Conservation (phyloP, 352 stramenopile species). For the Blastocystis sp. region DNA sequence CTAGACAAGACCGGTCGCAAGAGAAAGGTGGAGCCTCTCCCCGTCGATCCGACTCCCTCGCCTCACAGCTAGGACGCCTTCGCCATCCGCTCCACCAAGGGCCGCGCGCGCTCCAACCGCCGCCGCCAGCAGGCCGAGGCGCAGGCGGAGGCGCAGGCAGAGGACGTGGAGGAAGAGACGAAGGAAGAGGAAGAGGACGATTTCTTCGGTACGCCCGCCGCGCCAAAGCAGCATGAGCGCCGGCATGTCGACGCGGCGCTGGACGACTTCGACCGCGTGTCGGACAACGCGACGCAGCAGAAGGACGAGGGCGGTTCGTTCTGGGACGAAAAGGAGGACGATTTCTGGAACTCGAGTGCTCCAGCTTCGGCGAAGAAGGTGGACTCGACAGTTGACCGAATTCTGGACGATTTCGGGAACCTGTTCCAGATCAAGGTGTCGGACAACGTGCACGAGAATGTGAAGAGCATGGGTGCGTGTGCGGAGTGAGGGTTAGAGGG, state of each 20-base stretch:
- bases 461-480: constrained; percentile 1
- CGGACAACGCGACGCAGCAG: neutral
- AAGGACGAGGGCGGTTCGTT: constrained; percentile 32
- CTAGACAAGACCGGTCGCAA: constrained; percentile 32
- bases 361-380: neutral
- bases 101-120: constrained; percentile 12
- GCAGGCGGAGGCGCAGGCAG: neutral
- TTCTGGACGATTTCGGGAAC: constrained; percentile 24
- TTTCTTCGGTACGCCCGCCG: neutral
- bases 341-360: neutral
- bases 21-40: constrained; percentile 50
- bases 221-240: constrained; percentile 18
- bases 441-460: constrained; percentile 23
- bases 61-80: constrained; percentile 40
- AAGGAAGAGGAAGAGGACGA: neutral
- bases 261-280: neutral
- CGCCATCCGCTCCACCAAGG: constrained; percentile 42
- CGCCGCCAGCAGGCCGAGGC: constrained; percentile 20
- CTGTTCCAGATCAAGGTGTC: constrained; percentile 42
- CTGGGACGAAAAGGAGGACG: constrained; percentile 41
- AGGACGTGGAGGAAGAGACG: neutral
- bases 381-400: neutral
- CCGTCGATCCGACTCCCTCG: neutral
- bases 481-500: constrained; percentile 23
- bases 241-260: constrained; percentile 24